These are phyloP conservation scores for Quercus parvula DNA, from an alignment of 306 rosid species.

Conservation along the genomic window DNA sequence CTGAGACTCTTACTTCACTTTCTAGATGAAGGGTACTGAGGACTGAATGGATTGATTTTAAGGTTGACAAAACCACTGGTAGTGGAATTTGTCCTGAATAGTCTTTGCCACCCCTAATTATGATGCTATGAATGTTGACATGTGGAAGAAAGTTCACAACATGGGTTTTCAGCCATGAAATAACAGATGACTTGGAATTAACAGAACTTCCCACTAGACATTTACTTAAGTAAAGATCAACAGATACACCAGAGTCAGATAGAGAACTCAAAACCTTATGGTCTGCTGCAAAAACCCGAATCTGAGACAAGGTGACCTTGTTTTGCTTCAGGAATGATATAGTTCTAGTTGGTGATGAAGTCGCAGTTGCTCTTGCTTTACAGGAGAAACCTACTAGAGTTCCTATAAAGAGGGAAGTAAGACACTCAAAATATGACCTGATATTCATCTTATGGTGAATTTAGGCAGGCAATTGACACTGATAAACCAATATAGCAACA, in stretches of 20 bases:
- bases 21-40: constrained; percentile 30
- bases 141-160: constrained; percentile 35
- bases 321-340: constrained; percentile 35
- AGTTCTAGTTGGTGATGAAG: constrained; percentile 25
- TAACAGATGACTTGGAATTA: constrained; percentile 31
- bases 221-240: constrained; percentile 55
- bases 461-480: neutral
- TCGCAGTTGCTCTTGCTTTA: constrained; percentile 31
- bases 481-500: constrained; percentile 1
- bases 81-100: constrained; percentile 27
- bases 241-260: constrained; percentile 30
- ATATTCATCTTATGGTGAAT: constrained; percentile 11
- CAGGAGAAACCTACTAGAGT: constrained; percentile 50
- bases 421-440: constrained; percentile 3
- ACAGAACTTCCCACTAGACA: constrained; percentile 28
- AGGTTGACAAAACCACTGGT: constrained; percentile 29
- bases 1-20: constrained; percentile 44
- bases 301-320: constrained; percentile 44
- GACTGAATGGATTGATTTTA: constrained; percentile 40
- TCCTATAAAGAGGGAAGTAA: constrained; percentile 31
- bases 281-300: constrained; percentile 35
- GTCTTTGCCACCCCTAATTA: constrained; percentile 34
- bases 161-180: constrained; percentile 41
- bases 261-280: constrained; percentile 37
- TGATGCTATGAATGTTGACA: constrained; percentile 37